Conservation (phyloP, 2,329 filamentous ascomycete genomes). For the Fusarium haematococcum region DNA sequence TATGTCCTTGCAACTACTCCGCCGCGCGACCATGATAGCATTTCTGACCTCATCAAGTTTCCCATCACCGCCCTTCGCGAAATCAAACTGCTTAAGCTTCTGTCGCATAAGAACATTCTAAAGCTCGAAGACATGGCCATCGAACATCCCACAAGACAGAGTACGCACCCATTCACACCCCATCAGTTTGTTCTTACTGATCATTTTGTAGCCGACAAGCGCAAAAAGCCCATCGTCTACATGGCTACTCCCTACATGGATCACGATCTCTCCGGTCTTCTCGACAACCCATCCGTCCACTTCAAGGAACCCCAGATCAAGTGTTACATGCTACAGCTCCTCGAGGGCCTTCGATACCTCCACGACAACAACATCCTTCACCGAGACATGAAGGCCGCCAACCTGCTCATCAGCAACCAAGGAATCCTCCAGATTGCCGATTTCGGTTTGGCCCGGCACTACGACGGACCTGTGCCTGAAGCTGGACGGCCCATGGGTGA, state of each 20-base stretch:
- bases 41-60: conserved; percentile 66
- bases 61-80: conserved; percentile 98
- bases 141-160: conserved; percentile 75
- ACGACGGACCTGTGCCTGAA: conserved; percentile 84
- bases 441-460: conserved; percentile 93
- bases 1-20: conserved; percentile 54
- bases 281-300: conserved; percentile 91
- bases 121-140: conserved; percentile 96
- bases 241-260: conserved; percentile 99
- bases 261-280: conserved; percentile 94
- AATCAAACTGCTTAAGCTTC: conserved; percentile 95
- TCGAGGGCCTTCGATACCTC: conserved; percentile 89
- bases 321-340: conserved; percentile 94
- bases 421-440: conserved; percentile 97
- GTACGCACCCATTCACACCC: conserved; percentile 53
- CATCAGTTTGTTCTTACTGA: conserved; percentile 24
- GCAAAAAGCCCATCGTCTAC: conserved; percentile 89
- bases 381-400: conserved; percentile 98
- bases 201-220: conserved; percentile 72
- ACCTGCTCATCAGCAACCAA: conserved; percentile 93
- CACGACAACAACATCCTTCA: conserved; percentile 93
- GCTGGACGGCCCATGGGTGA: conserved; percentile 85
- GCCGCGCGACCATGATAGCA: neutral
- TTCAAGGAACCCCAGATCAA: conserved; percentile 95
- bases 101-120: conserved; percentile 92